Percentiles rank a stretch among this genome's conserved stretches.
Conservation (phyloP, 192 early-diverging fungal species). For the Coemansia sp. region DNA sequence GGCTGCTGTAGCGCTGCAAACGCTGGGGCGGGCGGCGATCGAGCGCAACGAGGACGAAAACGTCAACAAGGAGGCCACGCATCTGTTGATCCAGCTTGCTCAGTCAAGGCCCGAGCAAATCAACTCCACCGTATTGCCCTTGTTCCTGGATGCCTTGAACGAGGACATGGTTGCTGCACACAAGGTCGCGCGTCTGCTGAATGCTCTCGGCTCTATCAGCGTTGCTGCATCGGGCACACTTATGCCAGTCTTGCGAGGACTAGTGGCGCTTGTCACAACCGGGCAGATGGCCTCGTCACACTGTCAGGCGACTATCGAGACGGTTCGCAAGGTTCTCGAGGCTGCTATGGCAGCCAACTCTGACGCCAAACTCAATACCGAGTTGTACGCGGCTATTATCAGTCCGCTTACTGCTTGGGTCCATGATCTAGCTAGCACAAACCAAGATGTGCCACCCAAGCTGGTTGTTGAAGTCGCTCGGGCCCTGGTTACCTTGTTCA, state of each 20-base stretch:
- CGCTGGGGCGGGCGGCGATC: constrained; percentile 41
- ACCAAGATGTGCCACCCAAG: neutral
- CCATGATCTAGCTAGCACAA: neutral
- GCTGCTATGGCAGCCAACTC: constrained; percentile 4
- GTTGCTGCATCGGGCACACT: constrained; percentile 30
- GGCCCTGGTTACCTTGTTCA: constrained; percentile 24
- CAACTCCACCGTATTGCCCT: constrained; percentile 30
- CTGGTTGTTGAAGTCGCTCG: constrained; percentile 41
- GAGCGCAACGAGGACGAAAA: constrained; percentile 54
- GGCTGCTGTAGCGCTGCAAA: constrained; percentile 38
- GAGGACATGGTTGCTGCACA: constrained; percentile 27
- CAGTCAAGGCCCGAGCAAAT: constrained; percentile 40
- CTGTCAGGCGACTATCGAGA: constrained; percentile 19
- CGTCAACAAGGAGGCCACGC: constrained; percentile 54
- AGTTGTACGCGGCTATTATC: constrained; percentile 20
- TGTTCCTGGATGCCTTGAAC: constrained; percentile 47
- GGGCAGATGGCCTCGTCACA: constrained; percentile 24
- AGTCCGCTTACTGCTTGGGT: constrained; percentile 35
- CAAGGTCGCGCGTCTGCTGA: constrained; percentile 42
- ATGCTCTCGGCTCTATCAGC: constrained; percentile 47
- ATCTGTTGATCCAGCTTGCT: constrained; percentile 48
- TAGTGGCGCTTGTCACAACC: constrained; percentile 18
- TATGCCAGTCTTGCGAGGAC: constrained; percentile 26
- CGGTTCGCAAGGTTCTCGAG: constrained; percentile 50
- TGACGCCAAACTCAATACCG: neutral